Conservation (phyloP, 441 rosid genomes). For the Erodium texanum region DNA sequence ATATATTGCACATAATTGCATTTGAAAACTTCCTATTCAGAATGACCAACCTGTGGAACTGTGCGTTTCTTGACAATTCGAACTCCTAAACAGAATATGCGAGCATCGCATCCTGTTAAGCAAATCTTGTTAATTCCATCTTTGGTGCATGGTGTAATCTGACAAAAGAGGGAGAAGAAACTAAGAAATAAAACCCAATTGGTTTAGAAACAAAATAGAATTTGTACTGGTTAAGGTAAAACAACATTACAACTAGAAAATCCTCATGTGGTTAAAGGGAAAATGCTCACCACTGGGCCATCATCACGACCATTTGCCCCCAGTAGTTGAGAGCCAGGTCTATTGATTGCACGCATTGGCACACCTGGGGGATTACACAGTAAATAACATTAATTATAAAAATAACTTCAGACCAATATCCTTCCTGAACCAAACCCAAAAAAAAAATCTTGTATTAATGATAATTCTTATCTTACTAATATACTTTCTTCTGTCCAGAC, state of each 20-base stretch:
- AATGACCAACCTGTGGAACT: slow-evolving; percentile 66
- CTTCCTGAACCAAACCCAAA: slow-evolving; percentile 9
- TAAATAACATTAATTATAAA: not conserved
- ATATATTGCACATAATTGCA: not conserved
- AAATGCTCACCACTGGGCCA: slow-evolving; percentile 76
- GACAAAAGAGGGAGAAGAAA: slow-evolving; percentile 22
- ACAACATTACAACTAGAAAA: not conserved
- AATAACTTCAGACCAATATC: slow-evolving; percentile 4
- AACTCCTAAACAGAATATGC: slow-evolving; percentile 82
- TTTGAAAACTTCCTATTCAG: not conserved
- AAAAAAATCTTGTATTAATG: not conserved
- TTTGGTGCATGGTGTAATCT: slow-evolving; percentile 61
- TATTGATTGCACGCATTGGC: slow-evolving; percentile 62
- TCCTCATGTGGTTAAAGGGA: slow-evolving; percentile 13
- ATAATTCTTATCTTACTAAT: not conserved
- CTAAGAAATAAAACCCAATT: not conserved
- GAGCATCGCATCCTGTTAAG: slow-evolving; percentile 65
- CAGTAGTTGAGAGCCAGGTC: slow-evolving; percentile 83
- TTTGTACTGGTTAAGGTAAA: slow-evolving; percentile 4
- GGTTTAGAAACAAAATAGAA: slow-evolving; percentile 9
- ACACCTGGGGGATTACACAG: slow-evolving; percentile 34
- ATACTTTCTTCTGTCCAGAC: not conserved
- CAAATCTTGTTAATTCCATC: slow-evolving; percentile 81
- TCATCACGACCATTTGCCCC: slow-evolving; percentile 98
- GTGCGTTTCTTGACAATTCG: slow-evolving; percentile 79